A percentile compares a stretch with the other conserved stretches of the same genome.
Conservation (phyloP, 208 protist species). For the Crithidia bombi region DNA sequence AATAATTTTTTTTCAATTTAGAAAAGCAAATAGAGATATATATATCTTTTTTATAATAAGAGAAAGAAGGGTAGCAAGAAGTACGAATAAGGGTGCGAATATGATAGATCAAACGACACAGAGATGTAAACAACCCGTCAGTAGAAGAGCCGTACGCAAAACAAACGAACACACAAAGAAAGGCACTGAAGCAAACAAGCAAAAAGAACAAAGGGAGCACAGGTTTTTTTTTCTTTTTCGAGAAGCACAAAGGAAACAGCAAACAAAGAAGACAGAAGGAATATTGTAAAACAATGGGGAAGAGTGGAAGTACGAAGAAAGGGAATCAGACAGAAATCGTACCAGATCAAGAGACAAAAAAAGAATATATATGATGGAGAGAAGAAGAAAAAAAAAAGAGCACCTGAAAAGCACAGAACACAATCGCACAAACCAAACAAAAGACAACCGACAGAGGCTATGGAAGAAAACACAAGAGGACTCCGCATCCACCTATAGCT, state of each 20-base stretch:
- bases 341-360: background rate
- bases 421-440: background rate
- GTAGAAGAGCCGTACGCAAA: background rate
- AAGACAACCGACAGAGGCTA: no score
- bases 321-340: constrained; percentile 9
- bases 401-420: background rate
- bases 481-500: background rate
- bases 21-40: constrained; percentile 11
- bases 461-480: background rate
- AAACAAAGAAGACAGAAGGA: constrained; percentile 8
- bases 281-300: constrained; percentile 16
- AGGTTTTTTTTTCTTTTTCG: constrained; percentile 9
- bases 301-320: constrained; percentile 14
- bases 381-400: background rate
- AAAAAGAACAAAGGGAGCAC: background rate
- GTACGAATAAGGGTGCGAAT: constrained; percentile 3
- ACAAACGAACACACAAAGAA: constrained; percentile 8
- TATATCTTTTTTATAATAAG: background rate
- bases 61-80: background rate
- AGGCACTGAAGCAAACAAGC: background rate
- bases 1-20: background rate
- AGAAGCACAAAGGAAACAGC: background rate
- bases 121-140: background rate
- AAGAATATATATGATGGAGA: background rate
- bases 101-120: constrained; percentile 1